Evolutionary conservation across 495 filamentous ascomycete species (phyloP).

Genomic region (Xylaria nigripes): DNA sequence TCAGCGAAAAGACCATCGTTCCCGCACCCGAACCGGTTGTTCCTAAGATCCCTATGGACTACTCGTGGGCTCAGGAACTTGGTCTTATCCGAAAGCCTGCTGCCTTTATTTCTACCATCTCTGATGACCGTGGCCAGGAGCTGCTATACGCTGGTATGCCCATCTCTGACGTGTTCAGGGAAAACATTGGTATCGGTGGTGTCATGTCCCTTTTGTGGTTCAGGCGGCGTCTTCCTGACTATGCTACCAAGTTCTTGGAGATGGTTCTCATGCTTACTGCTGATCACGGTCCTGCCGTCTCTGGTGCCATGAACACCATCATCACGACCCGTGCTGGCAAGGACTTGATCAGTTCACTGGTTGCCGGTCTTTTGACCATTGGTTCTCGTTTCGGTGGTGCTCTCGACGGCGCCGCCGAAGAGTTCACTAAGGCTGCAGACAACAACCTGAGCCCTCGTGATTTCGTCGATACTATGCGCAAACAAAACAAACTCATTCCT

Average conservation of each 20-base stretch:
- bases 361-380: conserved; percentile 94
- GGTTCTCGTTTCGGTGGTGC: conserved; percentile 98
- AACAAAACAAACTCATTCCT: conserved; percentile 99
- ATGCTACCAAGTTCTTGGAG: conserved; percentile 97
- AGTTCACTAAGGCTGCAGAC: conserved; percentile 96
- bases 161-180: conserved; percentile 97
- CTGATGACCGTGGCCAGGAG: conserved; percentile 98
- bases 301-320: conserved; percentile 99
- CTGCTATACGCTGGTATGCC: conserved; percentile 98
- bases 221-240: conserved; percentile 92
- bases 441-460: conserved; percentile 97
- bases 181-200: conserved; percentile 98
- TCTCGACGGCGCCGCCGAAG: conserved; percentile 93
- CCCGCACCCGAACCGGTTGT: conserved; percentile 82
- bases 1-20: conserved; percentile 73
- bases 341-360: conserved; percentile 90
- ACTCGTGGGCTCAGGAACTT: conserved; percentile 98
- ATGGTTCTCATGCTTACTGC: conserved; percentile 99
- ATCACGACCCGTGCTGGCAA: conserved; percentile 98
- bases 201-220: conserved; percentile 99
- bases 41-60: conserved; percentile 99
- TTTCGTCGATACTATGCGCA: conserved; percentile 97
- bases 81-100: conserved; percentile 99
- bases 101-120: conserved; percentile 99
- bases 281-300: conserved; percentile 97